Percentiles rank a stretch among this genome's conserved stretches.
Conservation (phyloP, 495 filamentous ascomycete genomes). For the Aspergillus leporis region DNA sequence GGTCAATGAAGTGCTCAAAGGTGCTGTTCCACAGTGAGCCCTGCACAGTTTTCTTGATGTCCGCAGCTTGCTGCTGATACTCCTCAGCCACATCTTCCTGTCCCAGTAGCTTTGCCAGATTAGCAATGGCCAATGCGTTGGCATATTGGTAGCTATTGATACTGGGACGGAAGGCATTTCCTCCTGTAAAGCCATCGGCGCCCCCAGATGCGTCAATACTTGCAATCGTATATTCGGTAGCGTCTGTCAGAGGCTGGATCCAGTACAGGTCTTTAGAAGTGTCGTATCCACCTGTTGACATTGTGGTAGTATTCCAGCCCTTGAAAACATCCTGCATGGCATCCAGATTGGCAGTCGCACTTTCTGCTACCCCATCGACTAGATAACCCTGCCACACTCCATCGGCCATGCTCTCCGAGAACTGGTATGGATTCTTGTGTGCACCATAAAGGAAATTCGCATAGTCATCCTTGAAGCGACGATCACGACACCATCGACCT, state of each 20-base stretch:
- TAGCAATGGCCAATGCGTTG: constrained; percentile 31
- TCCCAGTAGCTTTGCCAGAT: constrained; percentile 24
- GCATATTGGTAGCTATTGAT: constrained; percentile 37
- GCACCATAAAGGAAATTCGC: constrained; percentile 23
- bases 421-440: constrained; percentile 22
- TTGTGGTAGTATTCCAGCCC: constrained; percentile 23
- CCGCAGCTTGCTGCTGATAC: constrained; percentile 21
- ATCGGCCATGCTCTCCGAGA: constrained; percentile 28
- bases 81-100: constrained; percentile 18
- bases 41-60: constrained; percentile 23
- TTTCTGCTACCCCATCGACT: constrained; percentile 26
- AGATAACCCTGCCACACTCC: constrained; percentile 33
- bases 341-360: constrained; percentile 20
- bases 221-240: constrained; percentile 34
- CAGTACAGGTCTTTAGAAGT: constrained; percentile 25
- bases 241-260: constrained; percentile 30
- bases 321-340: constrained; percentile 25
- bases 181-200: constrained; percentile 28
- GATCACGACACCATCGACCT: constrained; percentile 34
- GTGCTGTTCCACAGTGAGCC: constrained; percentile 30
- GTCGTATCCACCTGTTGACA: constrained; percentile 24
- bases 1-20: constrained; percentile 35
- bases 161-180: constrained; percentile 29
- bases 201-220: constrained; percentile 30
- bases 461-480: constrained; percentile 31